phyloP scores from a whole-genome alignment of 1,284 basidiomycete species.

The Cryptococcus neoformans region DNA sequence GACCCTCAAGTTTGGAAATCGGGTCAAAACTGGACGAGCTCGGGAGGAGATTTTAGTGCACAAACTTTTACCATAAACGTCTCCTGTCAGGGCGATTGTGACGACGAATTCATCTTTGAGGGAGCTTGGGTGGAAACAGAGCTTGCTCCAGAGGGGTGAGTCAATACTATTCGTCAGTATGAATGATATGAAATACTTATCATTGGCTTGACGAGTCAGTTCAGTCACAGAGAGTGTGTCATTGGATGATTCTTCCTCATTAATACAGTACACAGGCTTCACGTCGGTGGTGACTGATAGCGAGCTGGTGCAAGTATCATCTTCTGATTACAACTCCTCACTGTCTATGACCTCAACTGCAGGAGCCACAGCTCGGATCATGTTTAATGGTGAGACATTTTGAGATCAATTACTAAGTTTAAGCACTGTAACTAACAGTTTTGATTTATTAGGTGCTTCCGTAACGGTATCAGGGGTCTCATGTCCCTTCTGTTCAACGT shows the following conservation, averaged over 20 bases:
- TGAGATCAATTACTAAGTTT: not conserved
- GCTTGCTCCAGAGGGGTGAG: slow-evolving; percentile 4
- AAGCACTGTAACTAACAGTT: slow-evolving; percentile 1
- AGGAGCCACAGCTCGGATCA: slow-evolving; percentile 27
- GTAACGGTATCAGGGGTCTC: slow-evolving; percentile 24
- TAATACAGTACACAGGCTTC: slow-evolving; percentile 23
- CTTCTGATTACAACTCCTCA: slow-evolving; percentile 22
- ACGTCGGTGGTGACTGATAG: slow-evolving; percentile 10
- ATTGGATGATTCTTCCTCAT: slow-evolving; percentile 21
- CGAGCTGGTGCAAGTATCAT: slow-evolving; percentile 1
- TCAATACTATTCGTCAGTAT: not conserved
- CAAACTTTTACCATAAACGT: slow-evolving; percentile 14
- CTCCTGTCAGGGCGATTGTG: slow-evolving; percentile 9
- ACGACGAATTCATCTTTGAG: slow-evolving; percentile 6
- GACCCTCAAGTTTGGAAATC: slow-evolving; percentile 7
- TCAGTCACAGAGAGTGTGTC: slow-evolving; percentile 9
- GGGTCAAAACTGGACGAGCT: slow-evolving; percentile 13
- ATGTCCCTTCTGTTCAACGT: slow-evolving; percentile 13
- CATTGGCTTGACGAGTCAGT: not conserved
- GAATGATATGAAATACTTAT: slow-evolving; percentile 1
- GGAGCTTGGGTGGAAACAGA: slow-evolving; percentile 16
- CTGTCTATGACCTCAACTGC: slow-evolving; percentile 24
- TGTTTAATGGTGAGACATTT: slow-evolving; percentile 25
- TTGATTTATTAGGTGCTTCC: slow-evolving; percentile 19
- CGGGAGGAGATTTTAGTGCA: slow-evolving; percentile 5